These are phyloP conservation scores for Paraphoma sp. DNA, from an alignment of 2,329 filamentous ascomycete species.

Conservation along the genomic window DNA sequence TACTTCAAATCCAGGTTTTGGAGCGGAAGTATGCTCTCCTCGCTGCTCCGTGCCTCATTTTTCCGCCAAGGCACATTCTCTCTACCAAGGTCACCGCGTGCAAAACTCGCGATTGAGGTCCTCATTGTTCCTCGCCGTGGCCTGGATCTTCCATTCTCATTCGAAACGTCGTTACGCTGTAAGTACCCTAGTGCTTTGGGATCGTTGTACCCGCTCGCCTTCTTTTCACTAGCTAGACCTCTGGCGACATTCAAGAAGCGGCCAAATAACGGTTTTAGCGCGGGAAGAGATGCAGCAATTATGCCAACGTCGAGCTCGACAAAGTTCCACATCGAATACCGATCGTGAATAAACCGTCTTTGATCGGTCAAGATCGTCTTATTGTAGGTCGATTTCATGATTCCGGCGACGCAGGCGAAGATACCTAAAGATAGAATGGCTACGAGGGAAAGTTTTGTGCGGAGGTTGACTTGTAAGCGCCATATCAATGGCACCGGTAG, in stretches of 20 bases:
- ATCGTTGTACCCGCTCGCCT: not conserved
- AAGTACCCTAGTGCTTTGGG: not conserved
- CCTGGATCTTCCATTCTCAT: not conserved
- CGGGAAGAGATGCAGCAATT: slow-evolving; percentile 31
- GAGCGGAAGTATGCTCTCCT: not conserved
- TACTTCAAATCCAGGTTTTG: not conserved
- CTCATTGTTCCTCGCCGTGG: not conserved
- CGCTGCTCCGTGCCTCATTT: not conserved
- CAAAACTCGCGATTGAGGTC: too few species aligned
- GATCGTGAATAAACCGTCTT: slow-evolving; percentile 46
- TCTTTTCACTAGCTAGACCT: not conserved
- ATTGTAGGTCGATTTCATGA: slow-evolving; percentile 50
- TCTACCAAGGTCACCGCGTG: not conserved
- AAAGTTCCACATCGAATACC: slow-evolving; percentile 54
- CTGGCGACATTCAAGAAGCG: not conserved
- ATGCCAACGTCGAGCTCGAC: slow-evolving; percentile 54
- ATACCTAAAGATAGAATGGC: slow-evolving; percentile 46
- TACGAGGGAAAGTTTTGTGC: slow-evolving; percentile 48
- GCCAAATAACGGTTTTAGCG: slow-evolving; percentile 38
- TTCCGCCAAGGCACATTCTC: not conserved
- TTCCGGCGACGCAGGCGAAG: slow-evolving; percentile 52
- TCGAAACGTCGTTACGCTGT: not conserved
- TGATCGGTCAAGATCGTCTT: slow-evolving; percentile 39
- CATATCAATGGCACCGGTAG: slow-evolving; percentile 52
- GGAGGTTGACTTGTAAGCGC: slow-evolving; percentile 49